Base-by-base conservation (phyloP, 1,284 basidiomycete species). In the Takashimella koratensis region DNA sequence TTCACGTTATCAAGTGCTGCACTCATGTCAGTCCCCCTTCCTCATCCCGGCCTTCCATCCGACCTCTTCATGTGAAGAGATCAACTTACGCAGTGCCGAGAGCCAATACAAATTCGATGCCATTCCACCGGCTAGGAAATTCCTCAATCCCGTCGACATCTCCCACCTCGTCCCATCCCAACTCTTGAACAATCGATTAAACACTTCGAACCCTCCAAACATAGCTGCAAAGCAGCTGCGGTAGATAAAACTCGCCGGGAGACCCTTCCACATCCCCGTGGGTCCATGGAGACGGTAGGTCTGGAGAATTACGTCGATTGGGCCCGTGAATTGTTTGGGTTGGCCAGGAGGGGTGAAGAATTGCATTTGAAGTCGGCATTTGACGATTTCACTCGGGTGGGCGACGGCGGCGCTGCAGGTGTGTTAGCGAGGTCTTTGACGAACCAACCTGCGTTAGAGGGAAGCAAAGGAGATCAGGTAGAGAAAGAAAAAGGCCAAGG, bases 321-420 rank as follows among this genome's bases (percentile, higher is more conserved):
- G 75, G 0, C 70, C 70, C 1, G 57, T 56, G 54, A 66, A 75
- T 47, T 64, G 62, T 48, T 65, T 67, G 3, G 66, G 66, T 3
- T 64, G 40, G 43, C 68, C 58, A 6, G 46, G 66, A 16, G 67
- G 64, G 51, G 67, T 70, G 4, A 65, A 62, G 20, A 70, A 63
- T 49, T 71, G 76, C 6, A 76, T 51, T 57, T 77, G 76, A 4
- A 77, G 68, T 60, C 73, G 73, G 52, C 71, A 70, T 54, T 77
- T 77, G 59, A 77, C 75, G 21, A 69, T 64, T 51, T 77, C 76
- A 3, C 73, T 73, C 0, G 74, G 73, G 57, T 77, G 75, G n/a
- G 76, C 76, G n/a, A 75, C 59, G 8, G 60, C 41, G 0, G 73
- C 70, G 40, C 73, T 75, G 56, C 2, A 16, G 43, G 52, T 8